phyloP scores from a whole-genome alignment of 371 early-diverging fungal genomes.

The Mortierella sp. region DNA sequence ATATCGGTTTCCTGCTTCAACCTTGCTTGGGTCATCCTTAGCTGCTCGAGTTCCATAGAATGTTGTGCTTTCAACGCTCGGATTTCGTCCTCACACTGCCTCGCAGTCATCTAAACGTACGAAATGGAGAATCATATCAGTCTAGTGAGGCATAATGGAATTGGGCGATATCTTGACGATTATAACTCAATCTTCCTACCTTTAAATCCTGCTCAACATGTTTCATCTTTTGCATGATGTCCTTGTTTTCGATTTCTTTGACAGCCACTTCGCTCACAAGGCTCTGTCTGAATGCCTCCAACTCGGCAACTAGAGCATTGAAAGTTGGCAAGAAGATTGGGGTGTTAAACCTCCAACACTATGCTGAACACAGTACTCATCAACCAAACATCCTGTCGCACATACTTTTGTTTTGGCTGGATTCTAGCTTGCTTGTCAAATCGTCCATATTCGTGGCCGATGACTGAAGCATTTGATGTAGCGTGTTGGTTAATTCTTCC shows the following conservation, averaged over 20 bases:
- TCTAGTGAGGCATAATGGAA: too few species aligned
- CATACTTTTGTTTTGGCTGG: conserved; percentile 52
- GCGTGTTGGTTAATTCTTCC: conserved; percentile 55
- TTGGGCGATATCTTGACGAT: too few species aligned
- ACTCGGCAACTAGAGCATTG: conserved; percentile 58
- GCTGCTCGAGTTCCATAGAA: conserved; percentile 54
- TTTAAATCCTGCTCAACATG: conserved; percentile 60
- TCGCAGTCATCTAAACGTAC: conserved; percentile 39
- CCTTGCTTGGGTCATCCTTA: conserved; percentile 55
- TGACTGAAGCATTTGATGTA: conserved; percentile 44
- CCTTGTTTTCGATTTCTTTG: conserved; percentile 68
- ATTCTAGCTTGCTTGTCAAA: conserved; percentile 39
- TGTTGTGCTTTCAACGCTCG: conserved; percentile 55
- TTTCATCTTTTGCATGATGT: conserved; percentile 59
- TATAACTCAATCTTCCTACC: conserved; percentile 3
- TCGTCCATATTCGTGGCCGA: conserved; percentile 46
- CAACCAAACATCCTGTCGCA: not conserved
- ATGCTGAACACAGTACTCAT: too few species aligned
- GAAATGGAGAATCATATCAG: not conserved
- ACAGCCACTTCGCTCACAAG: conserved; percentile 64
- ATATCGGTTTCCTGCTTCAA: conserved; percentile 54
- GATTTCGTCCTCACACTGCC: conserved; percentile 61
- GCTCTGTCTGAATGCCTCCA: conserved; percentile 59
- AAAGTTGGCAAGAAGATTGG: not conserved
- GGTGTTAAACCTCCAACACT: not conserved